Conservation (phyloP, 2,329 filamentous ascomycete species). For the Venturia nashicola region DNA sequence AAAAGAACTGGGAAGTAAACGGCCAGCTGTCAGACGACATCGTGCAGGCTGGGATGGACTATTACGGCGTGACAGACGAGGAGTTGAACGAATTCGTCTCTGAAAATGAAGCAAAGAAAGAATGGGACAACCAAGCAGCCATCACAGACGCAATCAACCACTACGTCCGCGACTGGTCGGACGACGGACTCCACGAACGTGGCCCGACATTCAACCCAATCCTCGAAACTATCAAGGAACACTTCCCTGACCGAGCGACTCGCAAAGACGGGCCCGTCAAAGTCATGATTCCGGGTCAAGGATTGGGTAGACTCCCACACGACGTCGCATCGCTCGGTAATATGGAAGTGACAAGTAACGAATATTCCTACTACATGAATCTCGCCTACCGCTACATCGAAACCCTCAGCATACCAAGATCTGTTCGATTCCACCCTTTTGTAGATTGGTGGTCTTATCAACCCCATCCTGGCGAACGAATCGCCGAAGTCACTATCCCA, state of each 20-base stretch:
- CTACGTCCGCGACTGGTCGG: slow-evolving; percentile 9
- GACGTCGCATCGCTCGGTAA: slow-evolving; percentile 5
- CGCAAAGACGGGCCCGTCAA: slow-evolving; percentile 5
- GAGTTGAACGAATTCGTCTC: slow-evolving; percentile 1
- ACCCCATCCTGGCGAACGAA: background rate
- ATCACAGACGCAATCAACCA: slow-evolving; percentile 8
- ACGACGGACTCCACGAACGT: slow-evolving; percentile 9
- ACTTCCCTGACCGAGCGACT: slow-evolving; percentile 2
- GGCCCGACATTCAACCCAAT: slow-evolving; percentile 1
- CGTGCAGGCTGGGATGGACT: background rate
- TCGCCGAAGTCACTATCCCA: background rate
- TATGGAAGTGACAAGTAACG: slow-evolving; percentile 9
- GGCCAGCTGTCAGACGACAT: background rate
- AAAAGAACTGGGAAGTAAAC: background rate
- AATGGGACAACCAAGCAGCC: slow-evolving; percentile 5
- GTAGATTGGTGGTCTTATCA: slow-evolving; percentile 11
- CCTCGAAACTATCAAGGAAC: slow-evolving; percentile 6
- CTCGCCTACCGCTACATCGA: slow-evolving; percentile 8
- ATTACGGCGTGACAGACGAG: background rate
- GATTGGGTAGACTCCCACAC: slow-evolving; percentile 7
- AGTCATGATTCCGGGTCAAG: slow-evolving; percentile 6
- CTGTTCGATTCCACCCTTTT: background rate
- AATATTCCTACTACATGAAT: slow-evolving; percentile 9
- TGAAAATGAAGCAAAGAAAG: background rate
- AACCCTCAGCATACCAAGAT: background rate